Evolutionary conservation across 1,139 yeast genomes (phyloP).

Genomic region (Trichomonascaceae sp.): DNA sequence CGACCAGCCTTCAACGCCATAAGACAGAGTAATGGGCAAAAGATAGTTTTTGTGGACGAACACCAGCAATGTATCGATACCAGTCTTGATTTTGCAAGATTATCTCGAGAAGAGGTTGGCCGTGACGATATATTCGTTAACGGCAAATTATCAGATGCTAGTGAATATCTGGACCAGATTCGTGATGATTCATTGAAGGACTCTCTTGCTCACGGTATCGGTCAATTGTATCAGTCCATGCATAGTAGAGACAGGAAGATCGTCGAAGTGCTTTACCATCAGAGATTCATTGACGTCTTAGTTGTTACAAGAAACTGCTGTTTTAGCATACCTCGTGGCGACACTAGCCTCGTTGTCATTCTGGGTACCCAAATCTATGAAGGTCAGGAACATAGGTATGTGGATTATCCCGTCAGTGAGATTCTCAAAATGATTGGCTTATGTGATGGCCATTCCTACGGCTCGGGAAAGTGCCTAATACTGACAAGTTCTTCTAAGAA

Average conservation of each 20-base stretch:
- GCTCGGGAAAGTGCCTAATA: slow-evolving; percentile 43
- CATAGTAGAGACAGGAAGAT: slow-evolving; percentile 44
- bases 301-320: slow-evolving; percentile 56
- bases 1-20: slow-evolving; percentile 41
- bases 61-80: slow-evolving; percentile 52
- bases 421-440: slow-evolving; percentile 71
- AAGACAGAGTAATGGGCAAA: slow-evolving; percentile 29
- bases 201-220: slow-evolving; percentile 59
- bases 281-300: slow-evolving; percentile 47
- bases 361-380: slow-evolving; percentile 71
- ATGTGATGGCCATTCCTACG: slow-evolving; percentile 9
- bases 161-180: slow-evolving; percentile 40
- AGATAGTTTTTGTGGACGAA: slow-evolving; percentile 52
- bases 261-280: slow-evolving; percentile 48
- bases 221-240: slow-evolving; percentile 58
- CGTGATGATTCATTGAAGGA: slow-evolving; percentile 43
- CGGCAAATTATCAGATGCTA: slow-evolving; percentile 14
- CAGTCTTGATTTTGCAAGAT: slow-evolving; percentile 40
- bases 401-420: slow-evolving; percentile 63
- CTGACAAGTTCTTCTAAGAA: slow-evolving; percentile 52
- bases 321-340: slow-evolving; percentile 38
- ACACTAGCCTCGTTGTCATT: slow-evolving; percentile 52
- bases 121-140: slow-evolving; percentile 30
- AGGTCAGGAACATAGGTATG: slow-evolving; percentile 62
- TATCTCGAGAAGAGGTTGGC: slow-evolving; percentile 33